Evolutionary conservation across 768 basidiomycete genomes (phyloP), one percentile per base, ranked within the genome.

Genomic region (Hericium erinaceus): DNA sequence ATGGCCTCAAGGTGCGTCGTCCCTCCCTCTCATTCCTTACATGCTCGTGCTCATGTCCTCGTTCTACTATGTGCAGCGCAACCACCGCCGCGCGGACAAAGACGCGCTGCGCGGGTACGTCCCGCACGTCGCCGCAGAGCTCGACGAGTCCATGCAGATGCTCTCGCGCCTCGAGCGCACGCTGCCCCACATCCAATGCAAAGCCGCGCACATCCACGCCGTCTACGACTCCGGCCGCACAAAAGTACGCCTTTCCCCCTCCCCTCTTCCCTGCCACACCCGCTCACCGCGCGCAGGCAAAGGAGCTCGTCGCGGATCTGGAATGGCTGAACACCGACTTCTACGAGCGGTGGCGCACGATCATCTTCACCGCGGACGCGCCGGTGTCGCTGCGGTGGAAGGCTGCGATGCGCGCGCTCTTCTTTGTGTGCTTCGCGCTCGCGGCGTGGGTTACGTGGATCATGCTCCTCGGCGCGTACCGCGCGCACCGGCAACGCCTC

Each of bases 281-380:
- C 18, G 58, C 9, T 48, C 7, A 46, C 41, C 44, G 33, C 51
- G 53, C 53, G 13, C 49, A 90, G 88, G 89, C 89, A 9, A 75
- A 79, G 63, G 70, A 75, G 6, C 80, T 91, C 16, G 81, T 84
- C n/a, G 68, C 69, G 2, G 83, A 84, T 55, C 73, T 91, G 48
- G 76, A 75, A 55, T 91, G 88, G 88, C 75, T 89, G 22, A 89
- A 90, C 66, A 89, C 84, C 0, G 84, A 86, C 51, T 83, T 87
- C 67, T 85, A 86, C 57, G 83, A 85, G 67, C 84, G 88, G 12
- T 86, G 85, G 81, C 79, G 86, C 46, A 69, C 77, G 22, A 85
- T 83, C 70, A 82, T 90, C 64, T 90, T 90, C 74, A 85, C 87
- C 0, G 75, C 83, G 2, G 76, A 77, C 2, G 82, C 83, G 51